phyloP scores from a whole-genome alignment of 148 eudicot species.

The Arbutus unedo region DNA sequence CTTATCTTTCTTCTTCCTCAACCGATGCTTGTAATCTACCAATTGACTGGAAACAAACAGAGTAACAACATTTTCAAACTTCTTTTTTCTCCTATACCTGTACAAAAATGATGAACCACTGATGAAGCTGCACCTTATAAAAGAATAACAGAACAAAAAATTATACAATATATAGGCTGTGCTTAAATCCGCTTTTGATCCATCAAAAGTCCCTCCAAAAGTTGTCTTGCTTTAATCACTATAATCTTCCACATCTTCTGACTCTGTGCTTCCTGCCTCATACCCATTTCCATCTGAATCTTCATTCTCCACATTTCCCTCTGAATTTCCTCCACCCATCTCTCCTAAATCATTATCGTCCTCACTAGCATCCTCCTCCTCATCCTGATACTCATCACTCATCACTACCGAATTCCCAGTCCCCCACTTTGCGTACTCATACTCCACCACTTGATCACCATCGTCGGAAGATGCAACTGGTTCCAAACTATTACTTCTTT shows the following conservation, averaged over 20 bases:
- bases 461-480: constrained; percentile 23
- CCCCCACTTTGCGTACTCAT: constrained; percentile 42
- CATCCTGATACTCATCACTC: constrained; percentile 45
- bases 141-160: background rate
- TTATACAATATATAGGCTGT: background rate
- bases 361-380: constrained; percentile 30
- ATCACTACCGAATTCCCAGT: constrained; percentile 30
- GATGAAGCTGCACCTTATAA: background rate
- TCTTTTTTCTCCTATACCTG: background rate
- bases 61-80: background rate
- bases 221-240: constrained; percentile 35
- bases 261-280: constrained; percentile 32
- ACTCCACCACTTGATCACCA: constrained; percentile 33
- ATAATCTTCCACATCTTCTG: constrained; percentile 48
- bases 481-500: constrained; percentile 8
- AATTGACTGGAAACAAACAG: background rate
- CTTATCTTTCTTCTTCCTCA: background rate
- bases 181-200: background rate
- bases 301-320: constrained; percentile 31
- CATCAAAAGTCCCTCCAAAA: constrained; percentile 10
- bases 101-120: background rate
- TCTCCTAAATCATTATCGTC: constrained; percentile 32
- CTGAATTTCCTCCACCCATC: constrained; percentile 32
- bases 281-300: constrained; percentile 24
- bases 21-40: background rate